These are phyloP conservation scores for Phytopythium aichiense DNA, from an alignment of 352 stramenopile species.

Conservation along the genomic window DNA sequence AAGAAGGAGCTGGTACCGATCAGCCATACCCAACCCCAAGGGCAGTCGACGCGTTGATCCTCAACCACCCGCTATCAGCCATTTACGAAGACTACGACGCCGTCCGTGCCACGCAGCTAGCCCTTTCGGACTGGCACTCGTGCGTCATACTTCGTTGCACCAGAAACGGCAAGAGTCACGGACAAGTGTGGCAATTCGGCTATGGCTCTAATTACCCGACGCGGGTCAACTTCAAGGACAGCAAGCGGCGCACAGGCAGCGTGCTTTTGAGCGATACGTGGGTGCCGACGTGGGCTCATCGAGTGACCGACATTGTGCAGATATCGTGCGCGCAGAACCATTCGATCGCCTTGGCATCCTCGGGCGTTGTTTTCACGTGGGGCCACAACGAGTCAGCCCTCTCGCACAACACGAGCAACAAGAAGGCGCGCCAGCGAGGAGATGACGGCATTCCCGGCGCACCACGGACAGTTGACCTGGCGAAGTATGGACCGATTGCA, in stretches of 20 bases:
- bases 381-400: slow-evolving; percentile 65
- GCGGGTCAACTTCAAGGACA: slow-evolving; percentile 51
- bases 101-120: slow-evolving; percentile 38
- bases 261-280: slow-evolving; percentile 52
- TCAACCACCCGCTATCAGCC: slow-evolving; percentile 47
- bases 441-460: slow-evolving; percentile 27
- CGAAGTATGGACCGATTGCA: slow-evolving; percentile 35
- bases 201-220: slow-evolving; percentile 67
- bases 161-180: slow-evolving; percentile 46
- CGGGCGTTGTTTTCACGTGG: slow-evolving; percentile 73
- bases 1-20: slow-evolving; percentile 68
- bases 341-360: slow-evolving; percentile 65
- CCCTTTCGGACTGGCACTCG: slow-evolving; percentile 72
- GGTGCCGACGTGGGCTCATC: slow-evolving; percentile 52
- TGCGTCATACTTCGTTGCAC: slow-evolving; percentile 59
- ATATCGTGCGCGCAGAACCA: slow-evolving; percentile 77
- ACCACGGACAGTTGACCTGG: slow-evolving; percentile 41
- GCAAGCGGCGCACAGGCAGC: slow-evolving; percentile 22
- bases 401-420: slow-evolving; percentile 26
- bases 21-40: slow-evolving; percentile 53
- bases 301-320: slow-evolving; percentile 49
- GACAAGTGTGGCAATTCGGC: slow-evolving; percentile 80
- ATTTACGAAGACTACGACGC: slow-evolving; percentile 55
- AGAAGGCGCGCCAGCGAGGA: slow-evolving; percentile 13
- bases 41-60: slow-evolving; percentile 52